Conservation (phyloP, 2,329 filamentous ascomycete genomes). For the Aspergillus arachidicola region DNA sequence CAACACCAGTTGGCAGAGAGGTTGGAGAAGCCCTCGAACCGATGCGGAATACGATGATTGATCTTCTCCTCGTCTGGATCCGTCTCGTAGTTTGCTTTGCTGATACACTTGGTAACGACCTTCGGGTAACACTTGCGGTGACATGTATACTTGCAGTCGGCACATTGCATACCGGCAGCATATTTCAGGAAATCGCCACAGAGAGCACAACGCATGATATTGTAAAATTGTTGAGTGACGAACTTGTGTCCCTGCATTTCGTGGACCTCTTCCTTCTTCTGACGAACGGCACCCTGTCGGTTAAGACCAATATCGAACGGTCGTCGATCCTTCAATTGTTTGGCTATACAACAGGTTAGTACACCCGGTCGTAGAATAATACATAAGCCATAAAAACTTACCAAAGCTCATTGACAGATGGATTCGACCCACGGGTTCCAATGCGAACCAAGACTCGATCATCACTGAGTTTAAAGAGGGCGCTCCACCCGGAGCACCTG, state of each 20-base stretch:
- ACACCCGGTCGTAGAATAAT: background rate
- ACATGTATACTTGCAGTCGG: slow-evolving; percentile 99
- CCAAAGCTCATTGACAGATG: slow-evolving; percentile 87
- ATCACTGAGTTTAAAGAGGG: slow-evolving; percentile 39
- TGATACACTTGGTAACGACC: slow-evolving; percentile 99
- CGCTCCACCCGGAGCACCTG: slow-evolving; percentile 29
- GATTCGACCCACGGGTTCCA: slow-evolving; percentile 91
- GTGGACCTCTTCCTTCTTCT: slow-evolving; percentile 96
- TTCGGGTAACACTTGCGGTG: slow-evolving; percentile 96
- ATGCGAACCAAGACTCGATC: slow-evolving; percentile 94
- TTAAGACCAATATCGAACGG: slow-evolving; percentile 87
- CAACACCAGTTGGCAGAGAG: slow-evolving; percentile 99
- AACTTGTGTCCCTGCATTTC: slow-evolving; percentile 99
- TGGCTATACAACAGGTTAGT: slow-evolving; percentile 55
- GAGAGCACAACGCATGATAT: slow-evolving; percentile 98
- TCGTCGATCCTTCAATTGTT: slow-evolving; percentile 80
- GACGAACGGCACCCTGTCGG: slow-evolving; percentile 92
- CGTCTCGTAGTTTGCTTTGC: slow-evolving; percentile 97
- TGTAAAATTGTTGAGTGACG: slow-evolving; percentile 98
- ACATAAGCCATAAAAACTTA: slow-evolving; percentile 33
- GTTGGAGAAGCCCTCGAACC: slow-evolving; percentile 95
- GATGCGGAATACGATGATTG: slow-evolving; percentile 97
- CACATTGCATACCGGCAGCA: slow-evolving; percentile 97
- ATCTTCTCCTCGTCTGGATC: slow-evolving; percentile 99
- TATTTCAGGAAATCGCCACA: slow-evolving; percentile 99